phyloP scores from a whole-genome alignment of 306 rosid genomes.

The Citrullus colocynthis region DNA sequence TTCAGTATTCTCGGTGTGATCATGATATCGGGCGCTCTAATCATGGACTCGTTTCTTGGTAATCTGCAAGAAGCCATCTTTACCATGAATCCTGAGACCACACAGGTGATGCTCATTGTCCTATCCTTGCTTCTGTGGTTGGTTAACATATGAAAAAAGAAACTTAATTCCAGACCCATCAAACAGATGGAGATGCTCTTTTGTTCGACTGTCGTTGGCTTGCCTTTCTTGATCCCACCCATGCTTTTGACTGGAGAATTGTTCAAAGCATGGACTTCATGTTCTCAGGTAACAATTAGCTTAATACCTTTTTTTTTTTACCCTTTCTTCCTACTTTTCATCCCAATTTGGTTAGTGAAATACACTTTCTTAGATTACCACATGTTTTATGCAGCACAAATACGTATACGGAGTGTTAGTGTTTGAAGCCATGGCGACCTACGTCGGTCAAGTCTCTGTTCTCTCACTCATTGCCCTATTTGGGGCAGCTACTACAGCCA shows the following conservation, averaged over 20 bases:
- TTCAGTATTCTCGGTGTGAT: constrained; percentile 78
- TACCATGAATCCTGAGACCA: constrained; percentile 88
- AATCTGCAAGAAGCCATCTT: constrained; percentile 97
- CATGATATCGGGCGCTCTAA: constrained; percentile 84
- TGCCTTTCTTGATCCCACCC: constrained; percentile 92
- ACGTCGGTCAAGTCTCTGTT: constrained; percentile 84
- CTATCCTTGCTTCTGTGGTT: background rate
- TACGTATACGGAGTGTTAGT: constrained; percentile 82
- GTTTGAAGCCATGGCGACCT: constrained; percentile 92
- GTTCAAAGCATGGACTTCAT: constrained; percentile 86
- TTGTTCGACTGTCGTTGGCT: constrained; percentile 85
- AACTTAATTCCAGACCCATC: background rate
- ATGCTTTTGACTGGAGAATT: constrained; percentile 91
- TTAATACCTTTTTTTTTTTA: background rate
- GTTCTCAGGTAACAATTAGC: constrained; percentile 50
- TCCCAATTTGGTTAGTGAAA: background rate
- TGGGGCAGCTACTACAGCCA: constrained; percentile 95
- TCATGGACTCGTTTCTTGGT: constrained; percentile 92
- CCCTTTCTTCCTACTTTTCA: background rate
- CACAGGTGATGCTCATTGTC: constrained; percentile 47
- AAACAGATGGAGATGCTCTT: constrained; percentile 93
- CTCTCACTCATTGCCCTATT: constrained; percentile 87
- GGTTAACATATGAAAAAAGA: background rate
- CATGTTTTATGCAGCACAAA: constrained; percentile 53
- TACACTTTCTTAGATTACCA: background rate